These are phyloP conservation scores for Macadamia tetraphylla DNA, from an alignment of 164 flowering plant genomes.

Conservation along the genomic window DNA sequence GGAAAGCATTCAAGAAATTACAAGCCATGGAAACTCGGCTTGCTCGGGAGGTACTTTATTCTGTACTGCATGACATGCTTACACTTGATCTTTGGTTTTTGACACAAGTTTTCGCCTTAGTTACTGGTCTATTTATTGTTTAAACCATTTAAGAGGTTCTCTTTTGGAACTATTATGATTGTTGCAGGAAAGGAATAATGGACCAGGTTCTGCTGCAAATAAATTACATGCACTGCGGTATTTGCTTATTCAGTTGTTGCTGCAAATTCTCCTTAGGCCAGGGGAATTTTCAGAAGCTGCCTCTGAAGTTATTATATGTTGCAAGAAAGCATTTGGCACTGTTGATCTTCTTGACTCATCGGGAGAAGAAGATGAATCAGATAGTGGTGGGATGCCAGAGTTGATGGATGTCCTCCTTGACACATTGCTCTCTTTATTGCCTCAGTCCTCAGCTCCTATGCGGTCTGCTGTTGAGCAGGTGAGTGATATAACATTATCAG, in stretches of 20 bases:
- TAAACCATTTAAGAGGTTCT: constrained; percentile 1
- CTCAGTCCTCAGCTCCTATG: constrained; percentile 81
- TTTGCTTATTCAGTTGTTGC: constrained; percentile 80
- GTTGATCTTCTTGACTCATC: constrained; percentile 46
- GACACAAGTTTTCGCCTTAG: background rate
- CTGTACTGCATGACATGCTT: background rate
- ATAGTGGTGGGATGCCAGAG: constrained; percentile 46
- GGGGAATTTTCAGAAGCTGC: constrained; percentile 79
- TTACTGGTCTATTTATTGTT: constrained; percentile 5
- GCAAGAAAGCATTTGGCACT: constrained; percentile 57
- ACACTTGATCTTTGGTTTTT: too few relatives aligned
- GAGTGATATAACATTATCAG: background rate
- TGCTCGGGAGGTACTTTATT: constrained; percentile 57
- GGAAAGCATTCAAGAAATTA: constrained; percentile 58
- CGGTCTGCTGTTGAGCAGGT: constrained; percentile 93
- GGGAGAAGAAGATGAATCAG: constrained; percentile 57
- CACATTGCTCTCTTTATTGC: constrained; percentile 79
- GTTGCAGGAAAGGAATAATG: constrained; percentile 64
- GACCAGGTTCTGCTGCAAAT: constrained; percentile 36
- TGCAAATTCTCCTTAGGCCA: constrained; percentile 80
- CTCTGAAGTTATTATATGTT: constrained; percentile 74
- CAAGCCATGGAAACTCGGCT: constrained; percentile 63
- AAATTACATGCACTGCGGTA: constrained; percentile 71
- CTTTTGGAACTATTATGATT: background rate
- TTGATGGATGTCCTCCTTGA: constrained; percentile 91